phyloP scores from a whole-genome alignment of 78 protist species.

The Monosiga brevicollis region DNA sequence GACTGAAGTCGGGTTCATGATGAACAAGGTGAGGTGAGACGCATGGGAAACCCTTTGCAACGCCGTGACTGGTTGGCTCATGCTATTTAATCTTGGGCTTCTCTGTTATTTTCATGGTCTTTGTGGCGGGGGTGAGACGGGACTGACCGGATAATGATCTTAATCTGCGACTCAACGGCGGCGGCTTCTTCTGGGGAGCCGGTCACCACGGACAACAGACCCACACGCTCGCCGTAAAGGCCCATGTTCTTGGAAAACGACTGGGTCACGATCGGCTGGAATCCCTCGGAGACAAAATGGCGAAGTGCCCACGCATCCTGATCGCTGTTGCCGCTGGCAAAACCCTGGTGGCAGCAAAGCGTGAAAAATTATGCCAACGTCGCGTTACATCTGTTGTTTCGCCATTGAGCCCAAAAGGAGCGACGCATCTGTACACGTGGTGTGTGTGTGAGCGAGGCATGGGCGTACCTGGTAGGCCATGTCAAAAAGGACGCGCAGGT shows the following conservation, averaged over 20 bases:
- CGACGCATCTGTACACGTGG: neutral
- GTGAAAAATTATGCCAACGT: too few relatives aligned
- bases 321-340: constrained; percentile 85
- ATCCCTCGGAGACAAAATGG: constrained; percentile 14
- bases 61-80: too few relatives aligned
- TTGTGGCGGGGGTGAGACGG: neutral
- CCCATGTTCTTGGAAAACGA: constrained; percentile 98
- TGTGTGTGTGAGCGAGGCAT: neutral
- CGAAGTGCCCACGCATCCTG: constrained; percentile 80
- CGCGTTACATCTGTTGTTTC: too few relatives aligned
- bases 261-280: constrained; percentile 44
- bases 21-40: neutral
- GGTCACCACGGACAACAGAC: neutral
- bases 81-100: too few relatives aligned
- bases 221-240: constrained; percentile 65
- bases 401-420: too few relatives aligned
- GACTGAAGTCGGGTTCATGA: constrained; percentile 20
- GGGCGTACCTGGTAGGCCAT: constrained; percentile 78
- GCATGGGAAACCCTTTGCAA: too few relatives aligned
- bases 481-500: constrained; percentile 77
- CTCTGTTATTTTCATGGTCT: neutral
- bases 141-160: constrained; percentile 38
- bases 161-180: constrained; percentile 68
- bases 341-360: constrained; percentile 88
- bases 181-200: constrained; percentile 15